Percentiles rank a stretch among this genome's conserved stretches.
These are phyloP conservation scores for Trichoderma afroharzianum DNA, from an alignment of 2,329 filamentous ascomycete species.

Conservation along the genomic window DNA sequence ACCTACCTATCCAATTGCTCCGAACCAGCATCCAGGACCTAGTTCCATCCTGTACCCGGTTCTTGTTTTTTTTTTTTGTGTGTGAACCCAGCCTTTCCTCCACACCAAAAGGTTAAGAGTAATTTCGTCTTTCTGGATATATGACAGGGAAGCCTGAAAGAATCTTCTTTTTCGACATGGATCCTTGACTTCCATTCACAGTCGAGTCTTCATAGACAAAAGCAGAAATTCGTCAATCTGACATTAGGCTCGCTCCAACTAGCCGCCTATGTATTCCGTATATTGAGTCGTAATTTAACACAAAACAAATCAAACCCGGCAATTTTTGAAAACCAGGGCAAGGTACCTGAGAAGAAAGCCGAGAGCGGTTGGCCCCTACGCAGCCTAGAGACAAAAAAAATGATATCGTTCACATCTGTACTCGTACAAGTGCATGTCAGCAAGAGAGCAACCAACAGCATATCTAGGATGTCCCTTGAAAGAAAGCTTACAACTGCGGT, in stretches of 20 bases:
- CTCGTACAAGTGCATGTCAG: not conserved
- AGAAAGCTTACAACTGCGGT: not conserved
- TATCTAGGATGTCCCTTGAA: not conserved
- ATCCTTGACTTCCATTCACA: not conserved
- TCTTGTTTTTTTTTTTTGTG: not conserved
- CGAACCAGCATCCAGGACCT: not conserved
- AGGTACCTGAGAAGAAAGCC: not conserved
- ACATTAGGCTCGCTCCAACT: not conserved
- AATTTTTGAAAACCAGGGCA: not conserved
- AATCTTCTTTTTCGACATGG: not conserved
- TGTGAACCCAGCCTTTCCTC: not conserved
- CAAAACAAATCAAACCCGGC: not conserved
- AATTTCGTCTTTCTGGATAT: not conserved
- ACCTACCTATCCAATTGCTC: not conserved
- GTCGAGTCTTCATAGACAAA: not conserved
- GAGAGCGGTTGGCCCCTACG: not conserved
- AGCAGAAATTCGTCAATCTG: not conserved
- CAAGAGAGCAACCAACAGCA: not conserved
- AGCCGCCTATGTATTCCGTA: not conserved
- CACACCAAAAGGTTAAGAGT: not conserved
- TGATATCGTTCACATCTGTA: not conserved
- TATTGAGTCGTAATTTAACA: not conserved
- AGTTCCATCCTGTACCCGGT: not conserved
- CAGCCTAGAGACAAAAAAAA: not conserved
- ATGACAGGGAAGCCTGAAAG: not conserved